Evolutionary conservation across 2,329 filamentous ascomycete species (phyloP), one percentile per base, ranked within the genome.

Genomic region (Beauveria sp.): DNA sequence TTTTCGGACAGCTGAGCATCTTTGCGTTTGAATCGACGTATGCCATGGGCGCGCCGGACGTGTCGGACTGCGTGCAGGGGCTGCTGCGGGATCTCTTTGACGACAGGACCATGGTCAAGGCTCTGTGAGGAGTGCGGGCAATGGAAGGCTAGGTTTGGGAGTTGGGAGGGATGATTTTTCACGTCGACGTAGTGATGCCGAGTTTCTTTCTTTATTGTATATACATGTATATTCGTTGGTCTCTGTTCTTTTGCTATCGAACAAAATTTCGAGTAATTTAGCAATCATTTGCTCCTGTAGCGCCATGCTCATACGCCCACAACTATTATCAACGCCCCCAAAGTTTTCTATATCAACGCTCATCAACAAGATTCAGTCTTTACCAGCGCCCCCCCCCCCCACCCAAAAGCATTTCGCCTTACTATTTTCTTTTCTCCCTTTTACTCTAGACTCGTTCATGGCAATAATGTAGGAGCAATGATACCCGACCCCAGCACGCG

Each of bases 11-110:
- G 71, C 76, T 99, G 65, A 97, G 92, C 71, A 97, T 99, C 69
- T 90, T 88, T 71, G 88, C 90, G 0, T 99, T 97, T 75, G 94
- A 99, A 77, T 89, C 88, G 64, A 93, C 89, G 60, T 99, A 99
- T 73, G 86, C 88, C 18, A 92, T 97, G 86, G 87, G 85, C 41
- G 73, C 73, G 47, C 75, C 89, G 28, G 91, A 96, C 72, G 71
- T 80, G 67, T 82, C 86, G 56, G 79, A 79, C 10, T 92, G 90
- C 68, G 78, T 82, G 58, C 77, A 81, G 65, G 81, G 81, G 53
- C 69, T 96, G 63, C 71, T 96, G 70, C 84, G 76, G 69, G 91
- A 96, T 75, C 68, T 96, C 63, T 94, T 93, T 78, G 88, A 92
- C 68, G 90, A 94, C 77, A 82, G 80, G 69, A 91, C 76, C 62